Percentiles rank a stretch among this genome's conserved stretches.
Conservation (phyloP, 192 early-diverging fungal species). For the Rhizophagus clarus region DNA sequence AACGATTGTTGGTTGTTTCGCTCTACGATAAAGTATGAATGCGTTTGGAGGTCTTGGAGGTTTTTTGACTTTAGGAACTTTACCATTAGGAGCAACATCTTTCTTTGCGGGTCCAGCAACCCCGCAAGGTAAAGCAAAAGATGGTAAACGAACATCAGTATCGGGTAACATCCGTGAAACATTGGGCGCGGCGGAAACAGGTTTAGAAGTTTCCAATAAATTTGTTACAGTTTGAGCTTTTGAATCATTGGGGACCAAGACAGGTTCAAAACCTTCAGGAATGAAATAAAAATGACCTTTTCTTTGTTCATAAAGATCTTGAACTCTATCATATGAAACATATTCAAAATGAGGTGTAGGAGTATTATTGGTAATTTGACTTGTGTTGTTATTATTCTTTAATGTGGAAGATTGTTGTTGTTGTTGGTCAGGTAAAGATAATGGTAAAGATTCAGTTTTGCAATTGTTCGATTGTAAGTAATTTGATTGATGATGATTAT, state of each 20-base stretch:
- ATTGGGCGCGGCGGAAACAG: background rate
- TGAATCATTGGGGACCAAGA: constrained; percentile 22
- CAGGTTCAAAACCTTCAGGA: constrained; percentile 25
- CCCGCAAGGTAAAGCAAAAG: constrained; percentile 13
- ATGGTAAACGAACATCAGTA: constrained; percentile 17
- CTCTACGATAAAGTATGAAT: constrained; percentile 36
- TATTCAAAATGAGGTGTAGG: background rate
- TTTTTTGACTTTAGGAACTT: constrained; percentile 20
- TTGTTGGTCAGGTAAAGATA: background rate
- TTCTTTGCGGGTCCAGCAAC: background rate
- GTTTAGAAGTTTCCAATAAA: constrained; percentile 13
- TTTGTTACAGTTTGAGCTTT: constrained; percentile 19
- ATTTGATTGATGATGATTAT: background rate
- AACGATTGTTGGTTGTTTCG: constrained; percentile 28
- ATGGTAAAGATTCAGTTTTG: background rate
- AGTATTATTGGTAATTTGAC: background rate
- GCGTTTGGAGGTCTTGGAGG: constrained; percentile 41
- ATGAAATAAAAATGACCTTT: constrained; percentile 24
- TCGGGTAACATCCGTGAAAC: constrained; percentile 23
- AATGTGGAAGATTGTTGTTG: background rate
- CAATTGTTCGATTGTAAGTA: background rate
- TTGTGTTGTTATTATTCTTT: background rate
- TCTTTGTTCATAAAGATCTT: constrained; percentile 28
- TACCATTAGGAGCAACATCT: background rate
- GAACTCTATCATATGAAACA: constrained; percentile 24